Evolutionary conservation across 768 basidiomycete species (phyloP).

Genomic region (Trametes cingulata): DNA sequence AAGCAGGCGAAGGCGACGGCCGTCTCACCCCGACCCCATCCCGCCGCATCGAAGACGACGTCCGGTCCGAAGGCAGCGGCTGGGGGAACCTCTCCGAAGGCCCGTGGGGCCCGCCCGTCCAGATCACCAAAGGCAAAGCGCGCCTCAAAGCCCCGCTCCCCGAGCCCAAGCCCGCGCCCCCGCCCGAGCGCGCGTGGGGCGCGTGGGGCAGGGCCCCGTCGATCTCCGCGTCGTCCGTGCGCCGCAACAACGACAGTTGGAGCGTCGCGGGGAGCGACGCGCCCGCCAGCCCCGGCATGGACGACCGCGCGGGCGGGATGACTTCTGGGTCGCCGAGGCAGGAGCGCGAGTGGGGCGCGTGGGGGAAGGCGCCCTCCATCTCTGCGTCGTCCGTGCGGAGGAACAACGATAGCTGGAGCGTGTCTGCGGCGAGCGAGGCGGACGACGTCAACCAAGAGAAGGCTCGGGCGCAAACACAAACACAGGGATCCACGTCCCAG

Average conservation of each 20-base stretch:
- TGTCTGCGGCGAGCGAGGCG: neutral
- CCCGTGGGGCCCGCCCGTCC: neutral
- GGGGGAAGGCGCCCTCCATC: slow-evolving; percentile 13
- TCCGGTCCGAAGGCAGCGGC: neutral
- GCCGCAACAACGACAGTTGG: slow-evolving; percentile 14
- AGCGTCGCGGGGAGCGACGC: neutral
- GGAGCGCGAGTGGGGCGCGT: neutral
- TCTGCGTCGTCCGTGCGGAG: slow-evolving; percentile 9
- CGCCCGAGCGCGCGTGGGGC: neutral
- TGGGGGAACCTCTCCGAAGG: slow-evolving; percentile 10
- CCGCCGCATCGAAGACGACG: neutral
- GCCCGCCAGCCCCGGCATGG: neutral
- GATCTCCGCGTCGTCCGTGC: slow-evolving; percentile 4
- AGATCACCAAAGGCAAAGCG: neutral
- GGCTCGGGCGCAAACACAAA: neutral
- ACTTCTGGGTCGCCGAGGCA: neutral
- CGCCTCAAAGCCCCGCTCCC: neutral
- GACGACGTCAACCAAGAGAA: neutral
- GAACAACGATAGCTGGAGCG: slow-evolving; percentile 17
- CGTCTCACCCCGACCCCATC: neutral
- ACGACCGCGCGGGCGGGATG: neutral
- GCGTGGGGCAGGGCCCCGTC: slow-evolving; percentile 13
- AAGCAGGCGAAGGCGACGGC: neutral
- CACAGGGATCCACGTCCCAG: too few relatives aligned
- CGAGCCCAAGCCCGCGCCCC: neutral